phyloP scores from a whole-genome alignment of 805 yeast species.

The Myxozyma mucilagina region DNA sequence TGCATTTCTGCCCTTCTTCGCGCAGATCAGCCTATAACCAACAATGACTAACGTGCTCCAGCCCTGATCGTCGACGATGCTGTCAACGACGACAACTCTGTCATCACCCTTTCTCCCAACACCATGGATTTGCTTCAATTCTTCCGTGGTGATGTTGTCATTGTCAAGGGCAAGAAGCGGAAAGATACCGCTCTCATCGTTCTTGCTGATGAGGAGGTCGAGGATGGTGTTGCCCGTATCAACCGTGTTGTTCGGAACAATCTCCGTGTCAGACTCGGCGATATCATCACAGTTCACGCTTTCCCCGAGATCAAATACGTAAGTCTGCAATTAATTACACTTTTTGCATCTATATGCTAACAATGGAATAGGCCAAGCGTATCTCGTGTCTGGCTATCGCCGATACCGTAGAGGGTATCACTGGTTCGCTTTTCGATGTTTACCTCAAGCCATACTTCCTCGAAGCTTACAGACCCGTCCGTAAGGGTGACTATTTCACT shows the following conservation, averaged over 20 bases:
- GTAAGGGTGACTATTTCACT: slow-evolving; percentile 94
- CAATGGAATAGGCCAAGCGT: slow-evolving; percentile 61
- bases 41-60: slow-evolving; percentile 9
- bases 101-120: slow-evolving; percentile 88
- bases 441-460: slow-evolving; percentile 97
- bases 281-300: slow-evolving; percentile 84
- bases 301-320: slow-evolving; percentile 94
- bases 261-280: slow-evolving; percentile 91
- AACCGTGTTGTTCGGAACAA: slow-evolving; percentile 96
- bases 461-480: slow-evolving; percentile 97
- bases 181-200: slow-evolving; percentile 96
- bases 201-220: slow-evolving; percentile 93
- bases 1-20: neutral
- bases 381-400: slow-evolving; percentile 95
- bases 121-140: slow-evolving; percentile 93
- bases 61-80: slow-evolving; percentile 95
- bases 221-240: slow-evolving; percentile 89
- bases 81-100: slow-evolving; percentile 93
- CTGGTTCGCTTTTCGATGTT: slow-evolving; percentile 94
- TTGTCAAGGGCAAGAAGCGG: slow-evolving; percentile 97
- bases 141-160: slow-evolving; percentile 96
- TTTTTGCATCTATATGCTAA: neutral
- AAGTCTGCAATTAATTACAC: neutral
- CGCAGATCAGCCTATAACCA: neutral
- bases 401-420: slow-evolving; percentile 96